Conservation (phyloP, 306 rosid species). For the Trifolium dubium region DNA sequence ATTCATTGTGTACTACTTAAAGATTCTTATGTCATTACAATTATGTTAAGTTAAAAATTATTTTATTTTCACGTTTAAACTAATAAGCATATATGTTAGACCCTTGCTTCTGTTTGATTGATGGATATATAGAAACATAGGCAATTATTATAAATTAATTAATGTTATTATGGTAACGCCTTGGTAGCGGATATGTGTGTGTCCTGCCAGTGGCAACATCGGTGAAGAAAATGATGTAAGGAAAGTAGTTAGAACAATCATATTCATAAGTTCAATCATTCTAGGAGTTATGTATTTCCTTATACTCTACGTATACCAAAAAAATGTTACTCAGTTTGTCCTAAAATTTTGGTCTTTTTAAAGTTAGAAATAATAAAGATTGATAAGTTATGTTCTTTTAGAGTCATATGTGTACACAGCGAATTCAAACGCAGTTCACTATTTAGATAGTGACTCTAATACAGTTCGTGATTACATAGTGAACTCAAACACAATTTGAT, state of each 20-base stretch:
- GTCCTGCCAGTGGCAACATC: slow-evolving; percentile 45
- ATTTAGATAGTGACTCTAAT: no score
- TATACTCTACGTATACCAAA: no score
- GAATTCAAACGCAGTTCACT: no score
- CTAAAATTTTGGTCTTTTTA: no score
- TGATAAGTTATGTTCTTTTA: no score
- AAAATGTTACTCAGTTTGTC: no score
- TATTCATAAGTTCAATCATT: slow-evolving; percentile 34
- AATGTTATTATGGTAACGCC: slow-evolving; percentile 30
- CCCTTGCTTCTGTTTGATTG: slow-evolving; percentile 37
- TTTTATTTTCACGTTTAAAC: slow-evolving; percentile 36
- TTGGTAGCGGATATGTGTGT: slow-evolving; percentile 36
- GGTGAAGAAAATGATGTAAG: slow-evolving; percentile 42
- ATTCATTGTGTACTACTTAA: slow-evolving; percentile 50
- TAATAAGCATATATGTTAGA: slow-evolving; percentile 41
- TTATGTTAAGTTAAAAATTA: slow-evolving; percentile 49
- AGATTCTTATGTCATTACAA: slow-evolving; percentile 60
- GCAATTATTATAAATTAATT: slow-evolving; percentile 9
- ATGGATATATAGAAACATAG: slow-evolving; percentile 26
- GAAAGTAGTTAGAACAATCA: slow-evolving; percentile 39
- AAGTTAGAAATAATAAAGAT: no score
- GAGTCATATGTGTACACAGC: no score
- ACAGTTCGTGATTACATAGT: no score
- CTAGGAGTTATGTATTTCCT: background rate
- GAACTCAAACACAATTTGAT: no score